Conservation (phyloP, 2,329 filamentous ascomycete species). For the Lecanicillium sp. region DNA sequence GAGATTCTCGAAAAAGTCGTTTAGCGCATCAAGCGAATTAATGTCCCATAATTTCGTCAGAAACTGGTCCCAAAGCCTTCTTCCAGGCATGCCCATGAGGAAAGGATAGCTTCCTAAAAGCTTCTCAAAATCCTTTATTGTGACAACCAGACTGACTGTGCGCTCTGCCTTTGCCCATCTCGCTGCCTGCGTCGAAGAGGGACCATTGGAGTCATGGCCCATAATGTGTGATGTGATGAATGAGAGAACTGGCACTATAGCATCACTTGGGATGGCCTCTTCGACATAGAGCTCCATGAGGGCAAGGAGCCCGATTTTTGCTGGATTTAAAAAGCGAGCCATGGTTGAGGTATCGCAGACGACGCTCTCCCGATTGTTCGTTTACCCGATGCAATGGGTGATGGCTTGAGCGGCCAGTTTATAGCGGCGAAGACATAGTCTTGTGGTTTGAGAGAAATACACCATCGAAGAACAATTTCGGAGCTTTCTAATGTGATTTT, state of each 20-base stretch:
- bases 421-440: too few relatives aligned
- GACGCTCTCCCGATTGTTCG: not conserved
- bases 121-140: constrained; percentile 50
- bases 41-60: constrained; percentile 76
- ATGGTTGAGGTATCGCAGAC: constrained; percentile 46
- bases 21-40: constrained; percentile 72
- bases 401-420: too few relatives aligned
- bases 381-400: too few relatives aligned
- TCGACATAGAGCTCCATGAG: constrained; percentile 77
- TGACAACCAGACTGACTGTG: constrained; percentile 43
- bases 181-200: constrained; percentile 16
- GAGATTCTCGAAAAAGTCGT: constrained; percentile 62
- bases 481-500: too few relatives aligned
- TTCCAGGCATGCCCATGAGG: constrained; percentile 55
- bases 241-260: constrained; percentile 67
- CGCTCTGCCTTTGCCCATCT: constrained; percentile 42
- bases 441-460: not conserved
- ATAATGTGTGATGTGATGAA: constrained; percentile 69
- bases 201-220: constrained; percentile 28
- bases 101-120: constrained; percentile 45
- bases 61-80: constrained; percentile 82
- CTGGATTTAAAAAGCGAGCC: constrained; percentile 79
- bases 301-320: constrained; percentile 74
- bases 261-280: constrained; percentile 56
- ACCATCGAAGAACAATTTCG: too few relatives aligned